These are phyloP conservation scores for Globisporangium echinulatum DNA, from an alignment of 352 stramenopile species.

Conservation along the genomic window DNA sequence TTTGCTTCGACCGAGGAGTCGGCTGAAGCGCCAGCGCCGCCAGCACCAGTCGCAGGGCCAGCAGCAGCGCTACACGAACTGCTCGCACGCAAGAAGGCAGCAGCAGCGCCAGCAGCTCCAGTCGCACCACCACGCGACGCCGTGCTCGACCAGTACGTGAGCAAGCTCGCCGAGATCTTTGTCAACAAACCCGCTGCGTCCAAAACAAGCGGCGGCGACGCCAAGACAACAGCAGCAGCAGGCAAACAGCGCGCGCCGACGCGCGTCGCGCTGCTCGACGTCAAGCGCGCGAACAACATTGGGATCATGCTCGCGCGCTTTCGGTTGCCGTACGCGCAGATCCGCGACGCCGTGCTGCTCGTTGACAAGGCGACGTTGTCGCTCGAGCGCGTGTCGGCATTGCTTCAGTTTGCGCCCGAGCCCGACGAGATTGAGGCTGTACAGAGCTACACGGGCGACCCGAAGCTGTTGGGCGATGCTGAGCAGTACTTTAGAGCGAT, in stretches of 20 bases:
- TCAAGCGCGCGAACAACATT: slow-evolving; percentile 83
- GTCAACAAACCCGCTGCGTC: slow-evolving; percentile 54
- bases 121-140: slow-evolving; percentile 14
- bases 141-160: slow-evolving; percentile 60
- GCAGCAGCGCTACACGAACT: slow-evolving; percentile 23
- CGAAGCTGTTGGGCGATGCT: slow-evolving; percentile 68
- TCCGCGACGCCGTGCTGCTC: slow-evolving; percentile 67
- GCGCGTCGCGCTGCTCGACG: slow-evolving; percentile 73
- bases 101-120: neutral
- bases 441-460: slow-evolving; percentile 52
- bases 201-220: slow-evolving; percentile 42
- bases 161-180: slow-evolving; percentile 67
- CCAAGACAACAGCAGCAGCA: slow-evolving; percentile 22
- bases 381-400: slow-evolving; percentile 56
- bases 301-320: slow-evolving; percentile 84
- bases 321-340: slow-evolving; percentile 72
- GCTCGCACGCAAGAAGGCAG: slow-evolving; percentile 13
- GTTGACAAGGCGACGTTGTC: slow-evolving; percentile 76
- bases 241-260: slow-evolving; percentile 57
- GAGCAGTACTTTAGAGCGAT: slow-evolving; percentile 79
- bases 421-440: slow-evolving; percentile 64
- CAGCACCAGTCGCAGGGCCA: slow-evolving; percentile 16
- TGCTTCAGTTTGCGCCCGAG: slow-evolving; percentile 78
- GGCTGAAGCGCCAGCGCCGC: slow-evolving; percentile 15
- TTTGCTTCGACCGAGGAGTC: slow-evolving; percentile 19